Percentiles rank a stretch among this genome's conserved stretches.
phyloP scores from a whole-genome alignment of 306 rosid species.

The Rosa persica region DNA sequence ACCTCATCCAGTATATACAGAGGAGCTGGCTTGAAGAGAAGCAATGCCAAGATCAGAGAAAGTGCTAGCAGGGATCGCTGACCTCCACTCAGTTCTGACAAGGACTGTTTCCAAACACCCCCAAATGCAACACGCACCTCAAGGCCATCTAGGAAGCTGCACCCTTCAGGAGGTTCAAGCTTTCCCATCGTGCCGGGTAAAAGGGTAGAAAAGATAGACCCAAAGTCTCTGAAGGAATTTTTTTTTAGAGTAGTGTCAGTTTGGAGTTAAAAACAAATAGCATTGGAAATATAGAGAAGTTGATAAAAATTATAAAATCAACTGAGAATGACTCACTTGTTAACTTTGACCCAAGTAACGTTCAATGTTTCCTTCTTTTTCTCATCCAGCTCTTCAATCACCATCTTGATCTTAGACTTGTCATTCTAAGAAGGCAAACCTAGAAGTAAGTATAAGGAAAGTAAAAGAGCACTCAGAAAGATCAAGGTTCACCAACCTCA shows the following conservation, averaged over 20 bases:
- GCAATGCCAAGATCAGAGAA: constrained; percentile 87
- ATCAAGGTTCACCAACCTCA: constrained; percentile 57
- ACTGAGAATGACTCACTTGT: constrained; percentile 46
- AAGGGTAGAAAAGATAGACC: constrained; percentile 92
- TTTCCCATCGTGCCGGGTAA: constrained; percentile 94
- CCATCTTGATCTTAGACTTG: constrained; percentile 92
- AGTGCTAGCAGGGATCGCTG: constrained; percentile 98
- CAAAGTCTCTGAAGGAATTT: constrained; percentile 71
- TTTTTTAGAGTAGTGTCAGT: constrained; percentile 14
- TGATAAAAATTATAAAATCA: neutral
- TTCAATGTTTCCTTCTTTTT: constrained; percentile 93
- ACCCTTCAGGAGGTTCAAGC: constrained; percentile 94
- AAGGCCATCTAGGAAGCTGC: constrained; percentile 92
- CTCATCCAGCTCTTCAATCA: constrained; percentile 97
- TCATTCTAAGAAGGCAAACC: constrained; percentile 58
- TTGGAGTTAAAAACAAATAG: constrained; percentile 9
- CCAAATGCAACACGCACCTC: constrained; percentile 99
- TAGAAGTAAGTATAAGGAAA: constrained; percentile 35
- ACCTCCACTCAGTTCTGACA: constrained; percentile 97
- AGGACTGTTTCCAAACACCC: constrained; percentile 94
- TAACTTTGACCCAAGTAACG: constrained; percentile 93
- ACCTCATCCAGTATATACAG: constrained; percentile 97
- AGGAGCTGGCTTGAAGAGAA: constrained; percentile 97
- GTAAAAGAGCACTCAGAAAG: constrained; percentile 14
- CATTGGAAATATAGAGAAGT: constrained; percentile 17